Conservation (phyloP, 129 eudicot species). For the Kitagawia praeruptora region DNA sequence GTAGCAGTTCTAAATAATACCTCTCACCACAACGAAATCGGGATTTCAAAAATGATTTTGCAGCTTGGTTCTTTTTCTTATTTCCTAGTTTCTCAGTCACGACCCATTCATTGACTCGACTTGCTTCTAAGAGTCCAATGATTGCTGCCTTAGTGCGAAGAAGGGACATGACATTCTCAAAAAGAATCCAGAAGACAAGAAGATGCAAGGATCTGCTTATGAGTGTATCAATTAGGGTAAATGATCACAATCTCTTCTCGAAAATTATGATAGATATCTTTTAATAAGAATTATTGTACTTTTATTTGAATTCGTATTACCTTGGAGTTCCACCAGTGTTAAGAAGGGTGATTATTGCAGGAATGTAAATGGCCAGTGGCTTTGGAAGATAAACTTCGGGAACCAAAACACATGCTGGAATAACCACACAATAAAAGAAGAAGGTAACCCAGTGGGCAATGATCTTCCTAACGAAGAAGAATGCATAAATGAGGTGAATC, state of each 20-base stretch:
- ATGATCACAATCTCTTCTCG: neutral
- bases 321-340: slow-evolving; percentile 60
- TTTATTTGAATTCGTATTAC: slow-evolving; percentile 23
- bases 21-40: neutral
- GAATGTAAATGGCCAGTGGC: slow-evolving; percentile 56
- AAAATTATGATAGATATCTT: neutral
- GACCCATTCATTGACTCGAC: slow-evolving; percentile 10
- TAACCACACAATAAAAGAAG: slow-evolving; percentile 68
- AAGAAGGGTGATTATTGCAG: slow-evolving; percentile 63
- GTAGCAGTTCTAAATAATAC: neutral
- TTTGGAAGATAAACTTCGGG: slow-evolving; percentile 78
- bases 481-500: slow-evolving; percentile 59
- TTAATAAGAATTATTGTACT: neutral
- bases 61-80: neutral
- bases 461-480: slow-evolving; percentile 84
- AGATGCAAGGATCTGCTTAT: slow-evolving; percentile 13
- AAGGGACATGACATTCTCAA: slow-evolving; percentile 22
- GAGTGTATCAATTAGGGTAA: neutral
- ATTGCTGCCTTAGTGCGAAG: slow-evolving; percentile 13
- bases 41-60: neutral
- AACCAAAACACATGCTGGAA: slow-evolving; percentile 63
- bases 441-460: slow-evolving; percentile 86
- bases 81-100: slow-evolving; percentile 4
- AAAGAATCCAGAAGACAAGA: slow-evolving; percentile 14
- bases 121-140: slow-evolving; percentile 15